Conservation (phyloP, 208 protist species). For the Acanthamoeba sp. region DNA sequence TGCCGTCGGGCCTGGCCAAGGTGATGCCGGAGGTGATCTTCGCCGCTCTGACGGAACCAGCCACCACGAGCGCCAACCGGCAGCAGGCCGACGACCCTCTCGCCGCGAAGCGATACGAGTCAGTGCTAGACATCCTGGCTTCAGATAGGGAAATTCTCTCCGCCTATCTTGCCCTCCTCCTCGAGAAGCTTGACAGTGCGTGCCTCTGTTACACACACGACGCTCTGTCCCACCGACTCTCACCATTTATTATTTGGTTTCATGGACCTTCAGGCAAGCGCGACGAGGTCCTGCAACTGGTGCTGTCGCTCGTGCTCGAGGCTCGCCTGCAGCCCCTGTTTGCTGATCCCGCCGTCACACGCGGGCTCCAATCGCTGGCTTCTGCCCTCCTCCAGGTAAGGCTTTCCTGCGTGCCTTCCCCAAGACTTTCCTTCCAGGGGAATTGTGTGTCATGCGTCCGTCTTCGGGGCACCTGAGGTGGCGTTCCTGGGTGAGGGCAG, state of each 20-base stretch:
- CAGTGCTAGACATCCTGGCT: not conserved
- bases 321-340: not conserved
- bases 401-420: no score
- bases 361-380: not conserved
- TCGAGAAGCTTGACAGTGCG: not conserved
- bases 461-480: no score
- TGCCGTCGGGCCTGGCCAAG: not conserved
- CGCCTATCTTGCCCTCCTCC: not conserved
- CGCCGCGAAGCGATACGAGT: not conserved
- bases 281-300: not conserved
- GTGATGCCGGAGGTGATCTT: constrained; percentile 53
- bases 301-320: not conserved
- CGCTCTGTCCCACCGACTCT: not conserved
- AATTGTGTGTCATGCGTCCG: no score
- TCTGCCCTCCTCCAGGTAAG: constrained; percentile 30
- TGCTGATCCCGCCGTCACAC: not conserved
- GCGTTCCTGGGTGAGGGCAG: no score
- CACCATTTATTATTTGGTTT: not conserved
- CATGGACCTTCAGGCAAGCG: not conserved
- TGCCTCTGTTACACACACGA: not conserved
- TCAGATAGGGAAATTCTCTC: not conserved
- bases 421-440: no score
- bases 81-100: not conserved
- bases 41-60: not conserved
- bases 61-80: no score